Evolutionary conservation across 1,284 basidiomycete genomes (phyloP).

Genomic region (Vanrija humicola): DNA sequence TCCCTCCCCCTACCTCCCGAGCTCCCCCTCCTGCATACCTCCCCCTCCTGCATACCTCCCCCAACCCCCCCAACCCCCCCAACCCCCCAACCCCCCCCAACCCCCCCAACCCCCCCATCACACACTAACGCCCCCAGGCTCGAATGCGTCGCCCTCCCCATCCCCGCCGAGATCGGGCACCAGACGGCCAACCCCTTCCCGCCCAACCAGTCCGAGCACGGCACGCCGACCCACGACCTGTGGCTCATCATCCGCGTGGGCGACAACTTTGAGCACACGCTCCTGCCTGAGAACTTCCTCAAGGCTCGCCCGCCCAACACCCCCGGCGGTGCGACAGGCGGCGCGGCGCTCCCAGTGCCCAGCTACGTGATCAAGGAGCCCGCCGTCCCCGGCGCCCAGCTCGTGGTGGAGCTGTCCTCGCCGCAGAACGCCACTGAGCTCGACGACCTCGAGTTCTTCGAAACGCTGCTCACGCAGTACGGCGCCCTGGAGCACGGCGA

Average conservation of each 20-base stretch:
- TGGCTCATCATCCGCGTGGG: slow-evolving; percentile 47
- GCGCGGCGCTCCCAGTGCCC: slow-evolving; percentile 34
- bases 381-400: slow-evolving; percentile 30
- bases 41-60: too few species aligned
- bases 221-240: slow-evolving; percentile 44
- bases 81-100: too few species aligned
- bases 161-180: slow-evolving; percentile 39
- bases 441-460: slow-evolving; percentile 66
- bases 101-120: not conserved
- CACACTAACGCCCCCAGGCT: slow-evolving; percentile 26
- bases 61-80: not conserved
- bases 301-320: slow-evolving; percentile 9
- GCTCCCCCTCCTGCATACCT: not conserved
- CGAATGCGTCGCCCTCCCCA: slow-evolving; percentile 47
- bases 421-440: slow-evolving; percentile 28
- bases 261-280: slow-evolving; percentile 41
- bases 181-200: slow-evolving; percentile 49
- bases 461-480: slow-evolving; percentile 66
- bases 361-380: slow-evolving; percentile 20
- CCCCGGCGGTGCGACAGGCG: slow-evolving; percentile 14
- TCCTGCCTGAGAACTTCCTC: slow-evolving; percentile 35
- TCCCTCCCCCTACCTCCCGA: not conserved
- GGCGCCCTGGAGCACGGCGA: slow-evolving; percentile 43
- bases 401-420: slow-evolving; percentile 46
- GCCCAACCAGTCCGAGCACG: slow-evolving; percentile 29